phyloP scores from a whole-genome alignment of 176 grass and related monocot species.

The Oryza nivara region DNA sequence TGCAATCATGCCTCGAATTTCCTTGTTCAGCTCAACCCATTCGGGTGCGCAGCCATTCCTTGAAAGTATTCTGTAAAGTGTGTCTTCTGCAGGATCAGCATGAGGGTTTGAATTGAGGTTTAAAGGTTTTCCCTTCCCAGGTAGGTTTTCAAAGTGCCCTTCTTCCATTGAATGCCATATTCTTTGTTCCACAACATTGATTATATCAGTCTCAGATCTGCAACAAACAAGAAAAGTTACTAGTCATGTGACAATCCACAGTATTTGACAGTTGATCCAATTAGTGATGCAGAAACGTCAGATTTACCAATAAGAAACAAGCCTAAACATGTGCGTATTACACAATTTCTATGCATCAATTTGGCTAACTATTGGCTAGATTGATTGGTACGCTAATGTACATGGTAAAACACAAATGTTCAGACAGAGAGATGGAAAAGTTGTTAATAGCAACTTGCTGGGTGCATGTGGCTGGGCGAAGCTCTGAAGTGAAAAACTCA shows the following conservation, averaged over 20 bases:
- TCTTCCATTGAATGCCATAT: constrained; percentile 98
- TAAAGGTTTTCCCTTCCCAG: constrained; percentile 84
- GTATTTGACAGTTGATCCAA: not conserved
- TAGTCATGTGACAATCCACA: not conserved
- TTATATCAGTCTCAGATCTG: constrained; percentile 87
- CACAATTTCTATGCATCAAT: not conserved
- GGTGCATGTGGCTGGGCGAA: not conserved
- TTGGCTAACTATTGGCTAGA: not conserved
- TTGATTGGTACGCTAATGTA: not conserved
- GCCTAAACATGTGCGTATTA: not conserved
- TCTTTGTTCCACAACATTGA: constrained; percentile 91
- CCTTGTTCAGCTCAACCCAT: constrained; percentile 92
- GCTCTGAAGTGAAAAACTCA: not conserved
- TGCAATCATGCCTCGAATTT: constrained; percentile 60
- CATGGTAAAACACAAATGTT: not conserved
- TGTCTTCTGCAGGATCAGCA: constrained; percentile 86
- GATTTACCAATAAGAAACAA: not conserved
- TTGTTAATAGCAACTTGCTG: constrained; percentile 6
- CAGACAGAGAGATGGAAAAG: not conserved
- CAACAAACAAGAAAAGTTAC: not conserved
- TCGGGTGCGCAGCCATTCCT: constrained; percentile 75
- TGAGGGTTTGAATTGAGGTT: constrained; percentile 72
- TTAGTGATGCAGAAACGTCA: not conserved
- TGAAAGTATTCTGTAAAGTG: constrained; percentile 80
- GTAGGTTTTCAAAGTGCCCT: constrained; percentile 90